Conservation (phyloP, 2,329 filamentous ascomycete species). For the Sporothrix humicola region DNA sequence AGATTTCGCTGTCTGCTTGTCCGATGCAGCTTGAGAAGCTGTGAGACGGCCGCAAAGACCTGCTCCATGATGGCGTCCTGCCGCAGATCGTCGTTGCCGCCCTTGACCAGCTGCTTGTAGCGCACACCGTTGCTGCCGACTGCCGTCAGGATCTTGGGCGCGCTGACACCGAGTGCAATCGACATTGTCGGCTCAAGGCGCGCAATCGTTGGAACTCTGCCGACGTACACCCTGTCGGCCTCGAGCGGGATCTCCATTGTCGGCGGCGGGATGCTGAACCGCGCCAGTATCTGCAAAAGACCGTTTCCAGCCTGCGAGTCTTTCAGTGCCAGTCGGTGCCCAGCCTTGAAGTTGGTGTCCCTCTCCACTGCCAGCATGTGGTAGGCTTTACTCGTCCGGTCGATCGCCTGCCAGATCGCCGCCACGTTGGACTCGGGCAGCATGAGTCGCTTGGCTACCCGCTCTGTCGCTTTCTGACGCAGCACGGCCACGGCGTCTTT, state of each 20-base stretch:
- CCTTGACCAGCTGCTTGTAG: constrained; percentile 94
- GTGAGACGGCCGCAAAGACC: constrained; percentile 94
- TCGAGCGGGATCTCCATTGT: constrained; percentile 84
- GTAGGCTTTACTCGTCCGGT: constrained; percentile 72
- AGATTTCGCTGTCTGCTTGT: constrained; percentile 86
- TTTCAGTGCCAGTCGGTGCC: constrained; percentile 61
- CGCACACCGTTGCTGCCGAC: constrained; percentile 75
- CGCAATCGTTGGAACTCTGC: constrained; percentile 70
- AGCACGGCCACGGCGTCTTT: constrained; percentile 77
- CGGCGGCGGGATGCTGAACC: constrained; percentile 78
- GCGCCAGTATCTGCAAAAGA: constrained; percentile 67
- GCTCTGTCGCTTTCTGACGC: constrained; percentile 74
- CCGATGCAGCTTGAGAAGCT: constrained; percentile 83
- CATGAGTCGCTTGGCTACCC: constrained; percentile 67
- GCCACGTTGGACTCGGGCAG: constrained; percentile 55
- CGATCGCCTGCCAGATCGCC: constrained; percentile 72
- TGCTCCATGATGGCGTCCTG: constrained; percentile 99
- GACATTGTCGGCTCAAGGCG: constrained; percentile 76
- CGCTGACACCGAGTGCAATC: constrained; percentile 88
- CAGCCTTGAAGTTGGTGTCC: constrained; percentile 70
- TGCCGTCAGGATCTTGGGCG: constrained; percentile 89
- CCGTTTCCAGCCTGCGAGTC: constrained; percentile 67
- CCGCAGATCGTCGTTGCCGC: constrained; percentile 91
- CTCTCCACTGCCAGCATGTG: constrained; percentile 68
- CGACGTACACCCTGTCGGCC: constrained; percentile 73